Evolutionary conservation across 768 basidiomycete genomes (phyloP).

Genomic region (Boletus bicolor): DNA sequence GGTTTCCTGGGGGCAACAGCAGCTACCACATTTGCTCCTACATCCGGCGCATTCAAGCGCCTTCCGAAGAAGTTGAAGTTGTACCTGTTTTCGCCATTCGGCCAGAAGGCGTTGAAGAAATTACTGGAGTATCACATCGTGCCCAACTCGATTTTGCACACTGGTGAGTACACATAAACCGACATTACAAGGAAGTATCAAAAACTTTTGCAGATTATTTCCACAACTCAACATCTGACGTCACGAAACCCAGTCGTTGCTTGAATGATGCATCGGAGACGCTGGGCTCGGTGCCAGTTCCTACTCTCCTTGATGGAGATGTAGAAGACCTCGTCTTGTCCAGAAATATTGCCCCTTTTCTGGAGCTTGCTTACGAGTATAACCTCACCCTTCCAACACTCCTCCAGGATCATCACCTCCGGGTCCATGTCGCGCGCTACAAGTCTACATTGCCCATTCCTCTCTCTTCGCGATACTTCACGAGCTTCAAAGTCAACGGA

Average conservation of each 20-base stretch:
- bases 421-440: conserved; percentile 9
- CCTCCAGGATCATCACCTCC: conserved; percentile 3
- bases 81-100: conserved; percentile 15
- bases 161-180: conserved; percentile 1
- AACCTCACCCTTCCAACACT: conserved; percentile 11
- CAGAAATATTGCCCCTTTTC: not conserved
- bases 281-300: not conserved
- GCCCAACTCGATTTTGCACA: conserved; percentile 2
- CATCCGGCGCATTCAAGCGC: conserved; percentile 6
- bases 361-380: conserved; percentile 14
- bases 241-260: not conserved
- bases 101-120: conserved; percentile 11
- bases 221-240: conserved; percentile 7
- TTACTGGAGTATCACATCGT: conserved; percentile 15
- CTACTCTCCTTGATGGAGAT: not conserved
- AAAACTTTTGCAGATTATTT: conserved; percentile 6
- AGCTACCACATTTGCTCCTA: conserved; percentile 8
- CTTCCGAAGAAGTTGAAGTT: conserved; percentile 7
- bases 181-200: not conserved
- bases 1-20: conserved; percentile 2
- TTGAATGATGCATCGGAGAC: not conserved
- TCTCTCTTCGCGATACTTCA: conserved; percentile 5
- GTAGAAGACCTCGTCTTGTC: not conserved
- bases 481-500: conserved; percentile 11
- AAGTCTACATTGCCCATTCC: conserved; percentile 3